Base-by-base conservation (phyloP, 2,329 filamentous ascomycete genomes). In the Trichophyton rubrum region DNA sequence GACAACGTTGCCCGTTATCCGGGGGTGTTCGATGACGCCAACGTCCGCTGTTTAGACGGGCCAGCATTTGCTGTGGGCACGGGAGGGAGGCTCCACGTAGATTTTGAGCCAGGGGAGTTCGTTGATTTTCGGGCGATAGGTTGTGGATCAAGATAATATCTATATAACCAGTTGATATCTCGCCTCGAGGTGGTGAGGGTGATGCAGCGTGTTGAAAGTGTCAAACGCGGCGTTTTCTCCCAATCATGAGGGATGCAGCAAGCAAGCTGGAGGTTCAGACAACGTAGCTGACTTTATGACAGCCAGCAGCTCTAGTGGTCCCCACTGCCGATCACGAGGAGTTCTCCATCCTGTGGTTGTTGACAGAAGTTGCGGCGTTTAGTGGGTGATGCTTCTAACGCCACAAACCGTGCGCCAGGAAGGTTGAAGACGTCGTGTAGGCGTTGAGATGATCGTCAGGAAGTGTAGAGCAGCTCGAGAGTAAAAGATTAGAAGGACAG, bases 21-120 rank as follows among this genome's bases (percentile, higher is more conserved):
- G 43, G 20, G 43, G 49, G 49, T 30, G 49, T 53, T 53, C 49
- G 68, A 67, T 61, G 69, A 70, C 65, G 67, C 66, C 67, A 71
- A 66, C 67, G 70, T 71, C 70, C 70, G 68, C 63, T 68, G 67
- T 63, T 68, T 68, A 41, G 64, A 66, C 62, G 65, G 67, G 45
- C 62, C 68, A 66, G 69, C 71, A 73, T 72, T 65, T 68, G 70
- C 67, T 66, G 62, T 35, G 62, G 67, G 63, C 67, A 64, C 65
- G 60, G 65, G 58, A 33, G 61, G 64, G 58, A 33, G 61, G 64
- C 65, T 67, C 65, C 68, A 67, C 65, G 62, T 62, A 66, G 49
- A 56, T 30, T 40, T 22, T 33, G 15, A 59, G 24, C 6, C 40
- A 24, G 17, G 35, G n/a, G n/a, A n/a, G n/a, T 24, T 56, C 27